A percentile compares a stretch with the other conserved stretches of the same genome.
Evolutionary conservation across 2,329 filamentous ascomycete genomes (phyloP).

Genomic region (Parastagonospora avenae): DNA sequence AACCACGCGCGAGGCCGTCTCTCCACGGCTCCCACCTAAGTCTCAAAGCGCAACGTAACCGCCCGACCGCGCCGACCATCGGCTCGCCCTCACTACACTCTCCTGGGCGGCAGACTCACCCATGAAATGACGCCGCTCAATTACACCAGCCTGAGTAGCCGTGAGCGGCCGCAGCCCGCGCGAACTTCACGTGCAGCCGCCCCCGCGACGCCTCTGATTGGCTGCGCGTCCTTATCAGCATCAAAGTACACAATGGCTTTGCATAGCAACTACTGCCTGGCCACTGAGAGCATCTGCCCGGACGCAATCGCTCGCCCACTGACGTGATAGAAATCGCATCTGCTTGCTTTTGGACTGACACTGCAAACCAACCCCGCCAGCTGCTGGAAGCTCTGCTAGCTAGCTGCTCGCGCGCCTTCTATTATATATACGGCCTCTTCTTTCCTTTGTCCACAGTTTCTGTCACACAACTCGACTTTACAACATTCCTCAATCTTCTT

Average conservation of each 20-base stretch:
- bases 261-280: slow-evolving; percentile 27
- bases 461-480: slow-evolving; percentile 9
- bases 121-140: slow-evolving; percentile 32
- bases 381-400: slow-evolving; percentile 12
- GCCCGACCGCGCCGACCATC: slow-evolving; percentile 13
- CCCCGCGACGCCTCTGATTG: slow-evolving; percentile 35
- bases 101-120: not conserved
- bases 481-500: not conserved
- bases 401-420: slow-evolving; percentile 7
- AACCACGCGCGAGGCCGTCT: not conserved
- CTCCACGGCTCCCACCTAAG: slow-evolving; percentile 10
- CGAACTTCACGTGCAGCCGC: slow-evolving; percentile 25
- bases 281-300: slow-evolving; percentile 68
- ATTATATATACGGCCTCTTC: slow-evolving; percentile 37
- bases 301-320: slow-evolving; percentile 59
- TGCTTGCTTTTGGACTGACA: slow-evolving; percentile 17
- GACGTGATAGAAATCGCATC: slow-evolving; percentile 63
- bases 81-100: slow-evolving; percentile 18
- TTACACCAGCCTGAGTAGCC: slow-evolving; percentile 28
- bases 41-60: slow-evolving; percentile 27
- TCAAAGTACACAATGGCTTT: slow-evolving; percentile 40
- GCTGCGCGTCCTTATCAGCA: slow-evolving; percentile 40
- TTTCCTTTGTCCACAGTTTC: slow-evolving; percentile 10
- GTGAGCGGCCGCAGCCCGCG: slow-evolving; percentile 24
- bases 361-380: slow-evolving; percentile 18